Conservation (phyloP, 2,329 filamentous ascomycete genomes). For the Keithomyces neogunnii region DNA sequence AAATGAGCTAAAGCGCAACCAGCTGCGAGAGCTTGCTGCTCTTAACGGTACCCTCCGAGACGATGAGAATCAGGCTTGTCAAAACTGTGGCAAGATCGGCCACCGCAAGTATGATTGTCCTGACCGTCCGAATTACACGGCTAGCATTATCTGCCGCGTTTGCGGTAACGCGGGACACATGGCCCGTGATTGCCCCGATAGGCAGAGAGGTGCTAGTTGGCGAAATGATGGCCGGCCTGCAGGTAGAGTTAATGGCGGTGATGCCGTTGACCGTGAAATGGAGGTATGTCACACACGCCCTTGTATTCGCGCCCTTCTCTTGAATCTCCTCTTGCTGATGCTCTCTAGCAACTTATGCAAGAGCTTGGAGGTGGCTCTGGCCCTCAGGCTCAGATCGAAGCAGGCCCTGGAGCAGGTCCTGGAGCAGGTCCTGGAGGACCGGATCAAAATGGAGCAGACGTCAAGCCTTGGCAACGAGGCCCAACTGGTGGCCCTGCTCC, state of each 20-base stretch:
- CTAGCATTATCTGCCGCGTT: constrained; percentile 96
- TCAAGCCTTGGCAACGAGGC: constrained; percentile 82
- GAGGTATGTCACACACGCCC: constrained; percentile 56
- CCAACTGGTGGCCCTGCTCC: constrained; percentile 78
- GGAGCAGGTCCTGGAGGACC: constrained; percentile 49
- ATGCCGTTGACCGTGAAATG: constrained; percentile 88
- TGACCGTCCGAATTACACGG: constrained; percentile 96
- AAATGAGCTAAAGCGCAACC: constrained; percentile 97
- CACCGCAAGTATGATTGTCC: constrained; percentile 99
- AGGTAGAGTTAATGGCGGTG: constrained; percentile 64
- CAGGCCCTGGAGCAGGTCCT: constrained; percentile 45
- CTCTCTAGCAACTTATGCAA: constrained; percentile 80
- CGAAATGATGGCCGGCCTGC: constrained; percentile 63
- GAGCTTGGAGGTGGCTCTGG: constrained; percentile 74
- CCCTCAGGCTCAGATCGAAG: constrained; percentile 77
- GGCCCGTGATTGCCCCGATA: constrained; percentile 94
- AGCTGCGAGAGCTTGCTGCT: constrained; percentile 92
- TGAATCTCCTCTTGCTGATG: constrained; percentile 27
- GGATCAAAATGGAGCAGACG: constrained; percentile 47
- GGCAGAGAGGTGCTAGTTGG: constrained; percentile 85
- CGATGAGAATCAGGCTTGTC: constrained; percentile 97
- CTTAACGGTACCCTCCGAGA: constrained; percentile 98
- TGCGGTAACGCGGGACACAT: constrained; percentile 98
- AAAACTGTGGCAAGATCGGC: constrained; percentile 98
- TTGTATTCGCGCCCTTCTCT: neutral